These are phyloP conservation scores for Candida insectorum DNA, from an alignment of 805 yeast genomes.

Conservation along the genomic window DNA sequence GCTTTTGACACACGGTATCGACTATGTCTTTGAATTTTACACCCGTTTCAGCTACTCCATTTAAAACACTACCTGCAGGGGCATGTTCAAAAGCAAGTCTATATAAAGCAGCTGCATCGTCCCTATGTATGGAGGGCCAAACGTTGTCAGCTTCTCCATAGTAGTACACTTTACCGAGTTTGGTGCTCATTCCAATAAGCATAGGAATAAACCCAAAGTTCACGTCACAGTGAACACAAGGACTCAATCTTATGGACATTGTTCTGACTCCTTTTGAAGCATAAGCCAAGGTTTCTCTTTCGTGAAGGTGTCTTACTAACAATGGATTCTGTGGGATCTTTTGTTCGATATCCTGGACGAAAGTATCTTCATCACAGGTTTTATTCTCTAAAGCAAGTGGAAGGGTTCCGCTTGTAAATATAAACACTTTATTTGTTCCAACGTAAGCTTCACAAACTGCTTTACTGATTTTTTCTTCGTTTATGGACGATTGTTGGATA, in stretches of 20 bases:
- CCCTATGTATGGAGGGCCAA: constrained; percentile 29
- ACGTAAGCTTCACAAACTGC: constrained; percentile 23
- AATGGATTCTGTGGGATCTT: constrained; percentile 33
- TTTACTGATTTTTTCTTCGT: constrained; percentile 20
- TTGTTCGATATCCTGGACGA: constrained; percentile 22
- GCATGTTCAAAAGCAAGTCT: constrained; percentile 5
- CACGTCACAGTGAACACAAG: constrained; percentile 30
- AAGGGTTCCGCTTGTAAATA: constrained; percentile 7
- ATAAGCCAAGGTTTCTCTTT: constrained; percentile 3
- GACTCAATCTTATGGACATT: constrained; percentile 23
- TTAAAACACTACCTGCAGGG: constrained; percentile 1
- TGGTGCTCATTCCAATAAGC: constrained; percentile 23
- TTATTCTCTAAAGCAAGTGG: not conserved
- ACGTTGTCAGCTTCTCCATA: constrained; percentile 25
- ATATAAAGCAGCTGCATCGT: constrained; percentile 31
- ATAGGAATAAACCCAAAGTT: constrained; percentile 23
- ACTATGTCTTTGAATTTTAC: constrained; percentile 1
- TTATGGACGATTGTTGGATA: too few relatives aligned
- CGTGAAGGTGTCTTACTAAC: not conserved
- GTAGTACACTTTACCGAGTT: constrained; percentile 27
- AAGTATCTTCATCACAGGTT: constrained; percentile 18
- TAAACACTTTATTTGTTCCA: constrained; percentile 26
- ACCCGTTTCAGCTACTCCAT: constrained; percentile 4
- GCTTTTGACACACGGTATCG: constrained; percentile 2
- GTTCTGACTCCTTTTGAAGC: constrained; percentile 18